Evolutionary conservation across 805 yeast species (phyloP), one percentile per base, ranked within the genome.

Genomic region (Jamesozyma lodderae): DNA sequence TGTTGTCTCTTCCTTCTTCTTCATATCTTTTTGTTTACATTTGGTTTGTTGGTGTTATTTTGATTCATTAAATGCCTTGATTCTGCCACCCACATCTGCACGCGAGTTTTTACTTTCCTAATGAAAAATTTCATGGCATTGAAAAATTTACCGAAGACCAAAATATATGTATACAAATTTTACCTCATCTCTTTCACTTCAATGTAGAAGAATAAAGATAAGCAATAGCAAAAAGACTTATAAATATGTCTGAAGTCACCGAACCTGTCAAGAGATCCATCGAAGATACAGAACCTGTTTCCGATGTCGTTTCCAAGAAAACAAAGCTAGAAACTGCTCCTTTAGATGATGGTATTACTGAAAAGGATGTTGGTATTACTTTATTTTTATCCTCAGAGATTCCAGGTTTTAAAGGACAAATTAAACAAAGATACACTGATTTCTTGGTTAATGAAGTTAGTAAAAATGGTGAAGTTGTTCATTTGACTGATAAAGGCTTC

Each of bases 391-490:
- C 76, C 34, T 56, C 67, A 2, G 69, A 64, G 4, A 50, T 67
- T 19, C 59, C 67, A 8, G 94, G 96, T 3, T 85, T 92, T 46
- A 57, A 59, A 14, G 98, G 97, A 2, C 69, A 72, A 11, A 67
- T 92, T 50, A 92, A 92, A 59, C 94, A 84, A 54, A 68, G 96
- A 44, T 88, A 87, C 61, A 80, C 95, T 10, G 99, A 92, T 57
- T 92, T 92, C 57, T 70, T 85, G 55, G 99, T 92, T 32, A 85
- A 87, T 60, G 99, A 92, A 60, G 81, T 92, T 40, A 81, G 70
- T 43, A 49, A 62, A 22, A 63, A 73, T 17, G 94, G 84, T 1
- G 62, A 73, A 2, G 95, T 87, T 2, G 72, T 88, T 10, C 88
- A 79, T 57, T 67, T 92, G 44, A 57, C 63, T 8, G 95, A 88